Evolutionary conservation across 192 early-diverging fungal genomes (phyloP).

Genomic region (Coemansia sp.): DNA sequence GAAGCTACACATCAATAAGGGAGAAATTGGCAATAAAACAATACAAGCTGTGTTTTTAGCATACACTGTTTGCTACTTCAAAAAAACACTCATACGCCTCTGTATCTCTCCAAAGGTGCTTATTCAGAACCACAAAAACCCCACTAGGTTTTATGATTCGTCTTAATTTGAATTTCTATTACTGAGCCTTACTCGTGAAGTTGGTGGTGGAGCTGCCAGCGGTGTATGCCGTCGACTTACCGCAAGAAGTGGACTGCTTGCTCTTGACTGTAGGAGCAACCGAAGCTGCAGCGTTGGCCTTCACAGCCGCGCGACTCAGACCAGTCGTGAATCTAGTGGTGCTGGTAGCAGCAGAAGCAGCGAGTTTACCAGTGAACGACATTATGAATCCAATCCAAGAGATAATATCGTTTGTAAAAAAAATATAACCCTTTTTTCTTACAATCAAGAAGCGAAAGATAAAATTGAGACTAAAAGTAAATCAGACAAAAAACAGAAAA

Average conservation of each 20-base stretch:
- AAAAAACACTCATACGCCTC: too few species aligned
- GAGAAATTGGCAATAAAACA: not conserved
- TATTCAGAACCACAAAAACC: not conserved
- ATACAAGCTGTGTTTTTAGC: not conserved
- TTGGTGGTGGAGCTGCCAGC: constrained; percentile 32
- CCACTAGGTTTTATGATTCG: not conserved
- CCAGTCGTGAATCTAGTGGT: constrained; percentile 52
- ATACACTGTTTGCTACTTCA: too few species aligned
- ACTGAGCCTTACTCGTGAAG: constrained; percentile 42
- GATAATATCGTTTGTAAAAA: not conserved
- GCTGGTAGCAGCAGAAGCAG: constrained; percentile 36
- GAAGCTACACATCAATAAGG: constrained; percentile 16
- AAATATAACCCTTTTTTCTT: too few species aligned
- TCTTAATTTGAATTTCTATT: not conserved
- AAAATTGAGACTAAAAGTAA: constrained; percentile 15
- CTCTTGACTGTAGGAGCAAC: constrained; percentile 22
- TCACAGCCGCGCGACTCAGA: constrained; percentile 36
- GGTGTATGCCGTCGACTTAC: constrained; percentile 31
- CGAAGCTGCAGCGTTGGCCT: constrained; percentile 24
- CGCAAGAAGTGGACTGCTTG: constrained; percentile 29
- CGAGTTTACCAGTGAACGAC: constrained; percentile 43
- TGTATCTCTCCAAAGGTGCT: too few species aligned
- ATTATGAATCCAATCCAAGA: constrained; percentile 14
- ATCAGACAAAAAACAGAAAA: constrained; percentile 6
- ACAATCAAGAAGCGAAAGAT: constrained; percentile 1